Evolutionary conservation across 805 yeast species (phyloP).

Genomic region (Yarrowia sp.): DNA sequence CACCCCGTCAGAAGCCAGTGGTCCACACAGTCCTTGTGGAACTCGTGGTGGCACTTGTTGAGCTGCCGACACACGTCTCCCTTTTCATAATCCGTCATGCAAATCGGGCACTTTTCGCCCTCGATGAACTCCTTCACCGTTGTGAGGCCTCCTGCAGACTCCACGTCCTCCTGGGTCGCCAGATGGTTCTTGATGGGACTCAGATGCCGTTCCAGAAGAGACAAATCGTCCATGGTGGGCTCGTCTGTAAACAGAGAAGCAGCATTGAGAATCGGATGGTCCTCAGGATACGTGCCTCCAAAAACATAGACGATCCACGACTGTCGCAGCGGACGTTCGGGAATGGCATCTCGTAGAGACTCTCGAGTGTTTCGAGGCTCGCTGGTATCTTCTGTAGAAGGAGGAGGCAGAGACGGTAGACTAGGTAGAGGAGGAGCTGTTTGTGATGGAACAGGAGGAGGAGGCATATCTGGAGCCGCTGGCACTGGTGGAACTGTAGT

Average conservation of each 20-base stretch:
- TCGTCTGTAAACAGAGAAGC: slow-evolving; percentile 49
- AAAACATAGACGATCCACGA: slow-evolving; percentile 64
- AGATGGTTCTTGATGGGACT: slow-evolving; percentile 48
- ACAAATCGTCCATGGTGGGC: slow-evolving; percentile 52
- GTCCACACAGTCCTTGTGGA: slow-evolving; percentile 58
- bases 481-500: neutral
- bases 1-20: slow-evolving; percentile 54
- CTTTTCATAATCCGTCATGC: slow-evolving; percentile 49
- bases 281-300: slow-evolving; percentile 53
- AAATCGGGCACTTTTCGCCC: slow-evolving; percentile 51
- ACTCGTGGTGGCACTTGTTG: slow-evolving; percentile 48
- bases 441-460: neutral
- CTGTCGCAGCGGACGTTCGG: slow-evolving; percentile 36
- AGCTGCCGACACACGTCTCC: slow-evolving; percentile 51
- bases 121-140: slow-evolving; percentile 33
- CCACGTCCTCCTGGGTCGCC: slow-evolving; percentile 45
- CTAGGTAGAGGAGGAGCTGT: neutral
- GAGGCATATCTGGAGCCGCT: neutral
- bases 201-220: slow-evolving; percentile 49
- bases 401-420: neutral
- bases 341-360: neutral
- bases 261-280: slow-evolving; percentile 51
- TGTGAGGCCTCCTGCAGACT: slow-evolving; percentile 42
- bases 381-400: neutral
- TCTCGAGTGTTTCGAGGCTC: slow-evolving; percentile 14